Percentiles rank a stretch among this genome's conserved stretches.
These are phyloP conservation scores for Petrea volubilis DNA, from an alignment of 257 asterid species.

Conservation along the genomic window DNA sequence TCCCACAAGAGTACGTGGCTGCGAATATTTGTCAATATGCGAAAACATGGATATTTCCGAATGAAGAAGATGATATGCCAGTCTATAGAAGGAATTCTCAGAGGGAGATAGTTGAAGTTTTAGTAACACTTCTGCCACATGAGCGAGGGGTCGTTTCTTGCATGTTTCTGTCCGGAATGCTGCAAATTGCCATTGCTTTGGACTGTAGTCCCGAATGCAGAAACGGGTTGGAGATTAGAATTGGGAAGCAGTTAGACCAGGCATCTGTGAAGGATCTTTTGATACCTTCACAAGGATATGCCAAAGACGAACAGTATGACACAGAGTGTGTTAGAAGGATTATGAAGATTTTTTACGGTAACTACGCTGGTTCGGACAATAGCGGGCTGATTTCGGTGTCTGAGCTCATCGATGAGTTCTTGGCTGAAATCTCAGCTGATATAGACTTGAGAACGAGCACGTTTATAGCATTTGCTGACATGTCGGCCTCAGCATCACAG, in stretches of 20 bases:
- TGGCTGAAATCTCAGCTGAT: constrained; percentile 68
- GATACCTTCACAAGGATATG: constrained; percentile 61
- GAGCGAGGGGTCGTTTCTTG: constrained; percentile 42
- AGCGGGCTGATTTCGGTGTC: constrained; percentile 44
- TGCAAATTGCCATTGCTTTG: constrained; percentile 44
- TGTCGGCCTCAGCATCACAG: constrained; percentile 47
- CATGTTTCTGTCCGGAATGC: constrained; percentile 54
- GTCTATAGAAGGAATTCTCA: constrained; percentile 23
- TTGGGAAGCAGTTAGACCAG: constrained; percentile 64
- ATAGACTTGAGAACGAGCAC: constrained; percentile 46
- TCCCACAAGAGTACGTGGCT: constrained; percentile 53
- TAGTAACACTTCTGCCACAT: constrained; percentile 51
- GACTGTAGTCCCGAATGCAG: constrained; percentile 56
- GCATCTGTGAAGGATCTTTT: constrained; percentile 56
- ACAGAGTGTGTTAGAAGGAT: constrained; percentile 67
- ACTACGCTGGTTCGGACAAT: constrained; percentile 29
- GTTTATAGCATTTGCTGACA: constrained; percentile 28
- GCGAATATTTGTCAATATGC: constrained; percentile 55
- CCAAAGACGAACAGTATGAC: constrained; percentile 58
- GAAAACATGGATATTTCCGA: constrained; percentile 51
- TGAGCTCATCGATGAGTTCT: constrained; percentile 57
- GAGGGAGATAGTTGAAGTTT: constrained; percentile 61
- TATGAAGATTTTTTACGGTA: constrained; percentile 56
- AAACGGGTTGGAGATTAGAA: constrained; percentile 51
- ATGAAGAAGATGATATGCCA: constrained; percentile 30